Base-by-base conservation (phyloP, 257 asterid species). In the Scutellaria minor region DNA sequence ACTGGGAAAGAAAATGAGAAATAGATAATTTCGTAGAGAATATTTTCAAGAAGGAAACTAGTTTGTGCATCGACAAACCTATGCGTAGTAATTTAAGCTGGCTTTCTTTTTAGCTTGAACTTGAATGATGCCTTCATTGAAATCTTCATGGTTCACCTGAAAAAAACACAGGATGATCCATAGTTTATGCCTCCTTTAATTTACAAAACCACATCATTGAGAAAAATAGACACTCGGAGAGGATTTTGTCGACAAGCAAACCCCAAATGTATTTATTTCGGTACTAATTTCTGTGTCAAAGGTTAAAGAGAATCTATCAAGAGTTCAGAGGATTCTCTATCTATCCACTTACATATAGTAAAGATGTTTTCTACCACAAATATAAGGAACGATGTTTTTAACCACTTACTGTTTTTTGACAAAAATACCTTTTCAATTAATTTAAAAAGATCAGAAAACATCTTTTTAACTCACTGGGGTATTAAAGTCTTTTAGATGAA, bases 21-120 rank as follows among this genome's bases (percentile, higher is more conserved):
- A 8, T 54, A 2, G 8, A 57, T 9, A 54, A 4, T 51, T 18
- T 53, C 45, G 9, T 73, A n/a, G 8, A 53, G 37, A 22, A 10
- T 11, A 70, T 47, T 50, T 37, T 51, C 24, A 41, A 13, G 61
- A 40, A 18, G 54, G 39, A 55, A 69, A 53, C 55, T 54, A 51
- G 4, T 7, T 60, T n/a, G 20, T 63, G 64, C 65, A 58, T 35
- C 24, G 3, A 51, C 14, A 67, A 47, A 42, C 41, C 79, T 91
- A 91, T 0, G 97, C 97, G 47, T 89, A 91, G 83, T 91, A 91
- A 80, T 91, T 89, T 60, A 89, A 81, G 87, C 96, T 91, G 78
- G 96, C 87, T 84, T 91, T 91, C 94, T 89, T 91, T 79, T 93
- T 93, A 0, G 97, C 98, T 82, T 93, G 97, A 79, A 93, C 98